Evolutionary conservation across 495 filamentous ascomycete genomes (phyloP), one percentile per base, ranked within the genome.

Genomic region (Pseudomonodictys pantanalensis): DNA sequence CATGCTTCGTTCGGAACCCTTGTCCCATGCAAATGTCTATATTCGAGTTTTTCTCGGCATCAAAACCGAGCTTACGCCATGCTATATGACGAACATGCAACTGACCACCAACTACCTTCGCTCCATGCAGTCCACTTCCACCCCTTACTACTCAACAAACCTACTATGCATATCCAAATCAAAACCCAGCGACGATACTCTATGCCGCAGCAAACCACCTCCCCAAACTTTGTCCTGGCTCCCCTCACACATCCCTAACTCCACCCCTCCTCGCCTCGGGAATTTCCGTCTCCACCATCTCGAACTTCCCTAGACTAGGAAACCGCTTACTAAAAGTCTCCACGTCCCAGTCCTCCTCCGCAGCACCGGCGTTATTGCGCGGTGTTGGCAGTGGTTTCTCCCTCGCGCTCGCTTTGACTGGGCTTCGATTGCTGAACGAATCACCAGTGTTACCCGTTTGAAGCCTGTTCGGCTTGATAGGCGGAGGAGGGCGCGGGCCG

Each of bases 281-380:
- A 63, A 67, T 67, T 50, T 86, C 88, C 62, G 81, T 83, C 69
- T 86, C 90, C 28, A 90, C 87, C 85, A 95, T 89, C 76, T 95
- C 91, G 45, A 95, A 77, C 0, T 87, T 83, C 22, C 81, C 83
- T 23, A 96, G 76, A 66, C 84, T 90, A 1, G 91, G 91, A 70
- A 89, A 96, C 42, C 89, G 77, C 71, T 87, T 87, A 63, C 84
- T 86, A 68, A 96, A 96, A 69, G 87, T 84, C 26, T 69, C 72
- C 30, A 64, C 26, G 66, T 89, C 84, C 83, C 84, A 86, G 58
- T 88, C 86, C 3, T 86, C 83, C 5, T 61, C 69, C 15, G 60
- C 67, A 22, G 57, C 51, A 8, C 42, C 54, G 47, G 49, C 65
- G 42, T 46, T 56, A 30, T 61, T n/a, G 5, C 43, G 9, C 15